Evolutionary conservation across 371 early-diverging fungal species (phyloP).

Genomic region (Mortierella sp.): DNA sequence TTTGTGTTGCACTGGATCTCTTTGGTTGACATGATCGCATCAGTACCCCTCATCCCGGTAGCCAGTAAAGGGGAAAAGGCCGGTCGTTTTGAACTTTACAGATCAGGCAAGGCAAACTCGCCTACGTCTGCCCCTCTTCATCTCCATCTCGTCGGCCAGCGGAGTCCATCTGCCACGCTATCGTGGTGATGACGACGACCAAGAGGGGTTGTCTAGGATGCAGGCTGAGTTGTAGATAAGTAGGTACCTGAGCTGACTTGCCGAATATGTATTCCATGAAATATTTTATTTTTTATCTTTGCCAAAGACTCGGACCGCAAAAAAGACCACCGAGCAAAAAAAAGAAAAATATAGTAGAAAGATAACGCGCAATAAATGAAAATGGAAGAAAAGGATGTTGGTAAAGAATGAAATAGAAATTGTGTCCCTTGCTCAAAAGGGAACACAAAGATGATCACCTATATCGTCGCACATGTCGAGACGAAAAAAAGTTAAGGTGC

Average conservation of each 20-base stretch:
- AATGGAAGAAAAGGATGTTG: too few species aligned
- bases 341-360: too few species aligned
- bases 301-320: neutral
- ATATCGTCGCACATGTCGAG: neutral
- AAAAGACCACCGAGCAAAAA: too few species aligned
- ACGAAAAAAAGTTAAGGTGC: too few species aligned
- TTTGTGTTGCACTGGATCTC: too few species aligned
- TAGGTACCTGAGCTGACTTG: neutral
- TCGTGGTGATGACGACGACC: neutral
- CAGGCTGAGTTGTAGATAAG: neutral
- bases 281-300: neutral
- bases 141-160: neutral
- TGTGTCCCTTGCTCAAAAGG: neutral
- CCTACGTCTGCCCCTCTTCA: neutral
- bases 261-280: neutral
- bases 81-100: too few species aligned
- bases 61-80: too few species aligned
- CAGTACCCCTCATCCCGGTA: too few species aligned
- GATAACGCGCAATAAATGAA: too few species aligned
- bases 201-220: neutral
- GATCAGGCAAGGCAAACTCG: neutral
- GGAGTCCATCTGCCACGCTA: constrained; percentile 8
- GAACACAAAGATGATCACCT: neutral
- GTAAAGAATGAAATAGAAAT: neutral
- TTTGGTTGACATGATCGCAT: too few species aligned